These are phyloP conservation scores for Zygosaccharomyces siamensis DNA, from an alignment of 805 yeast species.

Conservation along the genomic window DNA sequence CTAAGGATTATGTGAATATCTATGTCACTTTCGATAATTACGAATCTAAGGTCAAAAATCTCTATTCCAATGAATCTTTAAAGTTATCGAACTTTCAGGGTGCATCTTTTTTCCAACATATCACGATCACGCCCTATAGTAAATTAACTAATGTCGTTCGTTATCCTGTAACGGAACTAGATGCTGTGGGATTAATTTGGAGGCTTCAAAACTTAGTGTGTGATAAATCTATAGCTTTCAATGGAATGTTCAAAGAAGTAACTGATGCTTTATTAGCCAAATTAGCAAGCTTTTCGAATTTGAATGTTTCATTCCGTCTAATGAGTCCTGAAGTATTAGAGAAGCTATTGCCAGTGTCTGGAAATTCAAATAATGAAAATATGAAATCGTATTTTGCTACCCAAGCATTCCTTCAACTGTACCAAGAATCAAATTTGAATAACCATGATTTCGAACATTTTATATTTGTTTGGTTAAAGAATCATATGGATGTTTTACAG, in stretches of 20 bases:
- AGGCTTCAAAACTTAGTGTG: conserved; percentile 36
- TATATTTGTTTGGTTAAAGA: conserved; percentile 7
- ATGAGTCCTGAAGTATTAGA: conserved; percentile 4
- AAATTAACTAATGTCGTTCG: conserved; percentile 31
- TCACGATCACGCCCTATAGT: conserved; percentile 32
- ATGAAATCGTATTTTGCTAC: conserved; percentile 31
- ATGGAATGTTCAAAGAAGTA: conserved; percentile 22
- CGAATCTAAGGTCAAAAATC: conserved; percentile 11
- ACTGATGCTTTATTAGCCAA: conserved; percentile 41
- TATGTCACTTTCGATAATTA: conserved; percentile 24
- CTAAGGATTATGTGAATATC: conserved; percentile 5
- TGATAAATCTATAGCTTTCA: conserved; percentile 22
- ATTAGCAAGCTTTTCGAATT: conserved; percentile 39
- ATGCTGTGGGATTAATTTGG: conserved; percentile 43
- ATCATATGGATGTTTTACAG: conserved; percentile 2
- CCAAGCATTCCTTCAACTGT: conserved; percentile 36
- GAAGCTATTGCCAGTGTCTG: conserved; percentile 6
- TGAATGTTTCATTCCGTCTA: conserved; percentile 8
- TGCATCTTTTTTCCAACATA: conserved; percentile 35
- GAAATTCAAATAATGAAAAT: neutral
- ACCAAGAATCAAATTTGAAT: conserved; percentile 27
- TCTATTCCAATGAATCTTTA: conserved; percentile 14
- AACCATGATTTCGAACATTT: conserved; percentile 8
- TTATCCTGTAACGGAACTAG: conserved; percentile 44
- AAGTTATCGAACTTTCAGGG: conserved; percentile 18